Percentiles rank a stretch among this genome's conserved stretches.
phyloP scores from a whole-genome alignment of 2,329 filamentous ascomycete species.

The Claviceps cyperi region DNA sequence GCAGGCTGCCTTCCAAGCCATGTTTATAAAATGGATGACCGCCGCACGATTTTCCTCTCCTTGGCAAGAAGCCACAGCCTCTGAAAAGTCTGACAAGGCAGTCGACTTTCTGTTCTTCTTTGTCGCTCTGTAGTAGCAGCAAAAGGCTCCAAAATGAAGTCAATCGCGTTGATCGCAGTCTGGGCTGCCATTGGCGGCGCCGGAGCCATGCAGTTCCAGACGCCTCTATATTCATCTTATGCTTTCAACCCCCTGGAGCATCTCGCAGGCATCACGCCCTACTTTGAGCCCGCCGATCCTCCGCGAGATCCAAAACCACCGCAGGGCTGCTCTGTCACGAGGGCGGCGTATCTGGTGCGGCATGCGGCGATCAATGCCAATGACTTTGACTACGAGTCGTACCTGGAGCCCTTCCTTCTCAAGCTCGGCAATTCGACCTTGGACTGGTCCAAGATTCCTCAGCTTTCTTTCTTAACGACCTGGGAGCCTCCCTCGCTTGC shows the following conservation, averaged over 20 bases:
- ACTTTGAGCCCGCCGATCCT: constrained; percentile 40
- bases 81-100: neutral
- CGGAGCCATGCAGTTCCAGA: constrained; percentile 3
- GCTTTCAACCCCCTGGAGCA: constrained; percentile 39
- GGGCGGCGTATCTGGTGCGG: constrained; percentile 41
- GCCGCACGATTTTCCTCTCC: neutral
- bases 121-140: neutral
- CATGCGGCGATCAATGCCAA: constrained; percentile 47
- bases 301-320: constrained; percentile 20
- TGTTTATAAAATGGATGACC: neutral
- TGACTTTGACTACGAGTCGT: constrained; percentile 42
- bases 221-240: constrained; percentile 29
- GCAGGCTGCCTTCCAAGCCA: neutral
- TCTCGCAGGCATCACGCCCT: constrained; percentile 40
- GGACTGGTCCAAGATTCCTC: constrained; percentile 41
- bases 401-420: constrained; percentile 39
- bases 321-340: constrained; percentile 33
- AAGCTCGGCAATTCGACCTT: constrained; percentile 46
- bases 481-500: constrained; percentile 44
- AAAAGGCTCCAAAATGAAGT: neutral
- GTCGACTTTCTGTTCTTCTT: neutral
- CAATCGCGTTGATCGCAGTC: neutral
- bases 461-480: constrained; percentile 38
- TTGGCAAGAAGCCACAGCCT: too few species aligned
- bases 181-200: neutral